phyloP scores from a whole-genome alignment of 1,284 basidiomycete species.

The Farysia itapuensis region DNA sequence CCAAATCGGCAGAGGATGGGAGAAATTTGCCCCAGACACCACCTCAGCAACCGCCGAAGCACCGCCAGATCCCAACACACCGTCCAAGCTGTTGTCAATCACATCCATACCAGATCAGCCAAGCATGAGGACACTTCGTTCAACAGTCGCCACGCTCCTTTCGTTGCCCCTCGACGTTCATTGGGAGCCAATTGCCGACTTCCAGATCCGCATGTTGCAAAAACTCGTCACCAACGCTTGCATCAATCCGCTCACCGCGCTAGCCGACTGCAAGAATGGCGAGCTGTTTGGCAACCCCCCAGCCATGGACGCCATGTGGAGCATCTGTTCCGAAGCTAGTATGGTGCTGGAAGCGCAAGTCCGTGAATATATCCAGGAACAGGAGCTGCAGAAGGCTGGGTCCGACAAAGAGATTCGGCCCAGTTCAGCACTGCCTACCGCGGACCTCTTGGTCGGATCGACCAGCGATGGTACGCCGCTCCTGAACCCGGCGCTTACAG shows the following conservation, averaged over 20 bases:
- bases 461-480: constrained; percentile 34
- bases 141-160: constrained; percentile 45
- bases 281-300: constrained; percentile 61
- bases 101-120: constrained; percentile 38
- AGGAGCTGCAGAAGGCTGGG: neutral
- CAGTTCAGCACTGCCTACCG: neutral
- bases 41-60: neutral
- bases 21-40: constrained; percentile 8
- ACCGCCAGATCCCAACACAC: constrained; percentile 7
- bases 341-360: constrained; percentile 48
- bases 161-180: constrained; percentile 52
- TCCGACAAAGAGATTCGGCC: neutral
- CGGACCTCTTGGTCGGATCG: constrained; percentile 18
- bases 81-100: constrained; percentile 29
- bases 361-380: constrained; percentile 23
- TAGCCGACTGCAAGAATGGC: constrained; percentile 80
- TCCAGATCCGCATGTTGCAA: constrained; percentile 74
- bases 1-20: constrained; percentile 16
- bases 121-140: constrained; percentile 30
- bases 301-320: constrained; percentile 46
- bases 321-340: constrained; percentile 44
- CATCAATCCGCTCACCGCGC: constrained; percentile 84
- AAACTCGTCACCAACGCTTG: constrained; percentile 83
- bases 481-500: constrained; percentile 38
- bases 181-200: constrained; percentile 72